phyloP scores from a whole-genome alignment of 371 early-diverging fungal genomes.

The Blakeslea trispora region DNA sequence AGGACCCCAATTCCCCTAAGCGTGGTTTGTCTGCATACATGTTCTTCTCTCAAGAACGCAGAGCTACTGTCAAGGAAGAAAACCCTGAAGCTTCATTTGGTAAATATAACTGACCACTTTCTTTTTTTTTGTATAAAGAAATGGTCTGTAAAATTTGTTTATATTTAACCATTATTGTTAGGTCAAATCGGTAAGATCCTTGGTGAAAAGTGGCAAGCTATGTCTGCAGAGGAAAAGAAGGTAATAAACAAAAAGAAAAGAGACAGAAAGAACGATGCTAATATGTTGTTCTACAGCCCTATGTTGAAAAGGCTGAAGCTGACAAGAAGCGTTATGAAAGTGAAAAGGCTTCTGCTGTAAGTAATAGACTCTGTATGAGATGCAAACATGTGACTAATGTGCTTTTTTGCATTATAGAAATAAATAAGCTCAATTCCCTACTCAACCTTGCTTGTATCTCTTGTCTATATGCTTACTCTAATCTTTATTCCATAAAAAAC shows the following conservation, averaged over 20 bases:
- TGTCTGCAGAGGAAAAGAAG: conserved; percentile 64
- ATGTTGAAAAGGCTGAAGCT: conserved; percentile 48
- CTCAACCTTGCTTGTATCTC: too few species aligned
- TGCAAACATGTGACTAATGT: background rate
- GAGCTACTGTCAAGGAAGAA: conserved; percentile 67
- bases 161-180: conserved; percentile 20
- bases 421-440: too few species aligned
- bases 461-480: too few species aligned
- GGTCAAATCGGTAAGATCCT: conserved; percentile 76
- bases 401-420: background rate
- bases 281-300: conserved; percentile 42
- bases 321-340: conserved; percentile 79
- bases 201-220: conserved; percentile 78
- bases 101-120: conserved; percentile 26
- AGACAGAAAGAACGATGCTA: too few species aligned
- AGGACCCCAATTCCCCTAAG: conserved; percentile 78
- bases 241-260: conserved; percentile 34
- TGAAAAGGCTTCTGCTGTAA: conserved; percentile 55
- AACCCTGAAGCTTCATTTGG: conserved; percentile 84
- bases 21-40: conserved; percentile 81
- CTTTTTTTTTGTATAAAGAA: background rate
- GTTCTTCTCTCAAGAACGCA: conserved; percentile 76
- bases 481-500: too few species aligned
- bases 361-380: background rate
- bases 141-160: background rate